Evolutionary conservation across 768 basidiomycete species (phyloP).

Genomic region (Artomyces pyxidatus): DNA sequence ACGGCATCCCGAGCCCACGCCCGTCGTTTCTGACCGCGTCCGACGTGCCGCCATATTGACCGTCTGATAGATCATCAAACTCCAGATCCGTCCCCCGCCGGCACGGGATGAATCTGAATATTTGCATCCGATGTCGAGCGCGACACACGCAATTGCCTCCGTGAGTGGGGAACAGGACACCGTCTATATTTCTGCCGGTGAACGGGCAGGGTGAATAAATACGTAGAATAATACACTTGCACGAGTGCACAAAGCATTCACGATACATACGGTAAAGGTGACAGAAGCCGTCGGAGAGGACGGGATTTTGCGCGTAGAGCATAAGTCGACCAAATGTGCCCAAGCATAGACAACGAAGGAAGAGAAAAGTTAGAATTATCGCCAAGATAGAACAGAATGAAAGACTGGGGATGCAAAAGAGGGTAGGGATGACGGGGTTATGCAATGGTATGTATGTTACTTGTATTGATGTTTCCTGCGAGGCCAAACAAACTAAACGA

Average conservation of each 20-base stretch:
- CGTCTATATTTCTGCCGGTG: not conserved
- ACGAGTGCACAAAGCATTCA: not conserved
- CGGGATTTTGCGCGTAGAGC: not conserved
- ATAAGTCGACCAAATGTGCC: not conserved
- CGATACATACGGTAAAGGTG: not conserved
- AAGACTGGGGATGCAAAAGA: not conserved
- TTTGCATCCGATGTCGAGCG: too few species aligned
- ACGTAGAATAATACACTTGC: not conserved
- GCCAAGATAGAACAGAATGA: not conserved
- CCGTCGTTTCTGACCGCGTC: too few species aligned
- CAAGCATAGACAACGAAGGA: not conserved
- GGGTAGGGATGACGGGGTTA: not conserved
- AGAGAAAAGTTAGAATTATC: not conserved
- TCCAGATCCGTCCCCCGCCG: too few species aligned
- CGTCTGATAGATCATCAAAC: too few species aligned
- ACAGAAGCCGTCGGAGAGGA: not conserved
- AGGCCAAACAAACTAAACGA: not conserved
- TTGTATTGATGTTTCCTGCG: not conserved
- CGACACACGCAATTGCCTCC: too few species aligned
- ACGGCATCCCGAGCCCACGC: too few species aligned
- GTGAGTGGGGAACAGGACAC: too few species aligned
- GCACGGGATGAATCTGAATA: too few species aligned
- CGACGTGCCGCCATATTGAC: too few species aligned
- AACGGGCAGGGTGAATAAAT: not conserved
- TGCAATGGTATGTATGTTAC: not conserved